phyloP scores from a whole-genome alignment of 208 protist species.

The Porcisia hertigi region DNA sequence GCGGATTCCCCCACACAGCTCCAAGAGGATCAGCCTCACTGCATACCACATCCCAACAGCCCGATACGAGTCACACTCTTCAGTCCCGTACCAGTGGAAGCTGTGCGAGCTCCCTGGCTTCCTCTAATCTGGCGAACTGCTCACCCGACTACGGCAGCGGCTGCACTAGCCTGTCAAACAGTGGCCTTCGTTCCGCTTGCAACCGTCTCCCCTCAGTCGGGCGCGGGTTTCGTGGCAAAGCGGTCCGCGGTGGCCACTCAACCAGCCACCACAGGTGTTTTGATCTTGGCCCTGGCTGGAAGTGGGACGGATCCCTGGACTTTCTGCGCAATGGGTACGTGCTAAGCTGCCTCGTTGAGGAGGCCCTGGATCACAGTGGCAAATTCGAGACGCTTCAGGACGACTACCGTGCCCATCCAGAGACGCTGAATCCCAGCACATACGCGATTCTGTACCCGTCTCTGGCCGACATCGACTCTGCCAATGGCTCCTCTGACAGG shows the following conservation, averaged over 20 bases:
- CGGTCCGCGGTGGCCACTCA: not conserved
- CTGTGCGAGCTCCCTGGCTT: not conserved
- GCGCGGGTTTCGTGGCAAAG: constrained; percentile 5
- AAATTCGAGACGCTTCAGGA: constrained; percentile 26
- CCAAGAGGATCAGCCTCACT: too few relatives aligned
- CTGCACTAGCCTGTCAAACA: not conserved
- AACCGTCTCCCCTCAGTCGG: not conserved
- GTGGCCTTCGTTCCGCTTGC: constrained; percentile 1
- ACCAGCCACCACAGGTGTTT: constrained; percentile 20
- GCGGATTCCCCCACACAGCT: not conserved
- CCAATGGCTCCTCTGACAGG: not conserved
- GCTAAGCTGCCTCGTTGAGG: constrained; percentile 35
- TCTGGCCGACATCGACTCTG: constrained; percentile 33
- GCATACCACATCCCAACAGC: not conserved
- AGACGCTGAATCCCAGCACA: constrained; percentile 14
- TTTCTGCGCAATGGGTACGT: constrained; percentile 48
- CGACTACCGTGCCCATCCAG: constrained; percentile 15
- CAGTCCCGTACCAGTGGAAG: not conserved
- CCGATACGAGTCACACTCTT: not conserved
- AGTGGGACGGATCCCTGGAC: constrained; percentile 42
- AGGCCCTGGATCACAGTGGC: constrained; percentile 33
- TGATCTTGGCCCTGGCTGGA: constrained; percentile 33
- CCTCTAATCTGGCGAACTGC: not conserved
- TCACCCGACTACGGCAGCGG: not conserved
- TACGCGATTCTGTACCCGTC: constrained; percentile 43